A percentile compares a stretch with the other conserved stretches of the same genome.
Conservation (phyloP, 176 grass and related monocot genomes). For the Triticum turgidum region DNA sequence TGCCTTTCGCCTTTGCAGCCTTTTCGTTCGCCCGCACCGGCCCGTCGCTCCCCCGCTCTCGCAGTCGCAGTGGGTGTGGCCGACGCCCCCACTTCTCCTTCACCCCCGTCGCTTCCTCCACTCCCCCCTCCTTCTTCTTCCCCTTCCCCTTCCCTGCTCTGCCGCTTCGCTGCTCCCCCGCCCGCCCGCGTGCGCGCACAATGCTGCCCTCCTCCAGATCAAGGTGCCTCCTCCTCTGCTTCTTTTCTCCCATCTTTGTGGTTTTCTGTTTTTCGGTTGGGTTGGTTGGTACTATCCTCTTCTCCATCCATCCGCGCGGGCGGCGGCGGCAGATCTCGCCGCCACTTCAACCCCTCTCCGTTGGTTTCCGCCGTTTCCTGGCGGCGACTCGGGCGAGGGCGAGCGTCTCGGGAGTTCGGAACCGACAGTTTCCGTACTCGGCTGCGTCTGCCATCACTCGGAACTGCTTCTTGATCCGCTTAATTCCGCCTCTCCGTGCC, state of each 20-base stretch:
- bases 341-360: background rate
- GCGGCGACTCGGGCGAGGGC: background rate
- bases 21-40: conserved; percentile 10
- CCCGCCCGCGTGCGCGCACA: conserved; percentile 28
- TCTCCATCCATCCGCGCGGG: background rate
- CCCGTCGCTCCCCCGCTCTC: too few relatives aligned
- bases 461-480: conserved; percentile 1
- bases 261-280: background rate
- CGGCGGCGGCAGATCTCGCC: background rate
- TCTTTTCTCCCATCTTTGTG: background rate
- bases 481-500: background rate
- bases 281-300: background rate
- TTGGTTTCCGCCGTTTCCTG: background rate
- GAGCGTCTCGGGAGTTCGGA: background rate
- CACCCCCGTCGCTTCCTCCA: too few relatives aligned
- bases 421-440: background rate
- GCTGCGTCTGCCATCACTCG: background rate
- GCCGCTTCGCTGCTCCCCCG: background rate
- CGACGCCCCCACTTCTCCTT: background rate
- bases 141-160: background rate
- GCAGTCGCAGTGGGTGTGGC: background rate
- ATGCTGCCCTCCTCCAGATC: conserved; percentile 70
- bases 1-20: conserved; percentile 46
- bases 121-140: background rate
- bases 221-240: conserved; percentile 6